Conservation (phyloP, 1,284 basidiomycete species). For the Ustilago cynodontis region DNA sequence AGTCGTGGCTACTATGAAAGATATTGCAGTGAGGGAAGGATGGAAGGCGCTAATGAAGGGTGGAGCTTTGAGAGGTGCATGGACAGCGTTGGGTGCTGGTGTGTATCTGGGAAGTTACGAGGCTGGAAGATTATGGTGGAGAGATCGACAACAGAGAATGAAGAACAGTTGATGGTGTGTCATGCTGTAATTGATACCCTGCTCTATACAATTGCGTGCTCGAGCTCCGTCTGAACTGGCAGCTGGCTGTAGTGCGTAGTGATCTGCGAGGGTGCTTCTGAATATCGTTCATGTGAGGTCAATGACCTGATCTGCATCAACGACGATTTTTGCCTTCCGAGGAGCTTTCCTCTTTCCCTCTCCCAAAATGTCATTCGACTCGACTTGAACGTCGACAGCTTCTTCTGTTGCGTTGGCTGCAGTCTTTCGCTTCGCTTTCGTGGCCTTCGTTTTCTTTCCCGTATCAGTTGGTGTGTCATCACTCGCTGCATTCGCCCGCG, state of each 20-base stretch:
- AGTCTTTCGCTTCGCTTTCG: slow-evolving; percentile 13
- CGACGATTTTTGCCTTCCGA: slow-evolving; percentile 10
- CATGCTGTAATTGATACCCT: background rate
- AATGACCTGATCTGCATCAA: slow-evolving; percentile 17
- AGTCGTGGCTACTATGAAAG: slow-evolving; percentile 44
- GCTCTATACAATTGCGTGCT: background rate
- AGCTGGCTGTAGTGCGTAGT: background rate
- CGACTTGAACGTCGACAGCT: background rate
- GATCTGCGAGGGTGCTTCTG: background rate
- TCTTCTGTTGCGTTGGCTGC: background rate
- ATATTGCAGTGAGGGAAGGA: slow-evolving; percentile 52
- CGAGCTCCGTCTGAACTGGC: background rate
- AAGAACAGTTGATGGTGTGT: slow-evolving; percentile 5
- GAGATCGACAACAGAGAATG: slow-evolving; percentile 35
- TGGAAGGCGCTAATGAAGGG: slow-evolving; percentile 55
- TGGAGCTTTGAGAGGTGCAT: slow-evolving; percentile 53
- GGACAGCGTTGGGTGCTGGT: slow-evolving; percentile 64
- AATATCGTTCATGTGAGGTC: slow-evolving; percentile 23
- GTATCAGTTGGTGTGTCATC: background rate
- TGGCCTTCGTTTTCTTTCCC: slow-evolving; percentile 8
- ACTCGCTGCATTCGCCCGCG: background rate
- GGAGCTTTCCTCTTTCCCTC: background rate
- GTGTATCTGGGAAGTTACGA: slow-evolving; percentile 64
- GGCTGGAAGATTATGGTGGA: slow-evolving; percentile 63
- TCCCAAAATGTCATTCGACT: background rate